These are phyloP conservation scores for Globisporangium abappressorium DNA, from an alignment of 352 stramenopile genomes.

Conservation along the genomic window DNA sequence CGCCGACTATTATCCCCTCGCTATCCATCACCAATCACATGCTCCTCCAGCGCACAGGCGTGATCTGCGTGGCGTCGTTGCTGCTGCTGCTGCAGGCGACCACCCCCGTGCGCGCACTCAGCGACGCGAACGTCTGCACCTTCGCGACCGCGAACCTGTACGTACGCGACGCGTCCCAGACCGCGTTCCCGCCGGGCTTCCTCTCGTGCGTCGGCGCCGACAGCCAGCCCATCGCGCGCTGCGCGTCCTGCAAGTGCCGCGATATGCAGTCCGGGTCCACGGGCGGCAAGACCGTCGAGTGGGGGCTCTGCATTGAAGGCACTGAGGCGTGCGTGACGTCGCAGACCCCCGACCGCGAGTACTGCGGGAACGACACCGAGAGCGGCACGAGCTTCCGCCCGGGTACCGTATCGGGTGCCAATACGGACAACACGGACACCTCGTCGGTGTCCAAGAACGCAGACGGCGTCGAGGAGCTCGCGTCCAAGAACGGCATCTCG, in stretches of 20 bases:
- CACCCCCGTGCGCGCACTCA: background rate
- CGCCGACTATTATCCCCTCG: background rate
- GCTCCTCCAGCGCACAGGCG: background rate
- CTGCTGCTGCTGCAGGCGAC: conserved; percentile 4
- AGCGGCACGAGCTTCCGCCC: conserved; percentile 7
- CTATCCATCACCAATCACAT: background rate
- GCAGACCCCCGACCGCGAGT: conserved; percentile 19
- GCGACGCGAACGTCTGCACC: conserved; percentile 10
- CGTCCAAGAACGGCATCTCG: conserved; percentile 20
- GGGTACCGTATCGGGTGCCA: conserved; percentile 8
- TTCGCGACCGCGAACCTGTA: conserved; percentile 23
- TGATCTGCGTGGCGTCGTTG: background rate
- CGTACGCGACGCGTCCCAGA: conserved; percentile 27
- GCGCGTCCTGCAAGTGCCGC: conserved; percentile 34
- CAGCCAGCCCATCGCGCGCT: conserved; percentile 20
- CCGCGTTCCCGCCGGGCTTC: conserved; percentile 30
- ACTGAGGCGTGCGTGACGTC: conserved; percentile 15
- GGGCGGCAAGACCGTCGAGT: conserved; percentile 19
- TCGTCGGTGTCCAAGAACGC: background rate
- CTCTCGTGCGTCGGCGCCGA: conserved; percentile 27
- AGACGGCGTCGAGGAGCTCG: conserved; percentile 19
- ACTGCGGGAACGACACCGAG: conserved; percentile 14
- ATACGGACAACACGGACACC: conserved; percentile 13
- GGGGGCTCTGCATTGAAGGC: conserved; percentile 18
- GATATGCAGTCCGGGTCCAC: conserved; percentile 20